Evolutionary conservation across 2,329 filamentous ascomycete genomes (phyloP).

Genomic region (Aspergillus floridensis): DNA sequence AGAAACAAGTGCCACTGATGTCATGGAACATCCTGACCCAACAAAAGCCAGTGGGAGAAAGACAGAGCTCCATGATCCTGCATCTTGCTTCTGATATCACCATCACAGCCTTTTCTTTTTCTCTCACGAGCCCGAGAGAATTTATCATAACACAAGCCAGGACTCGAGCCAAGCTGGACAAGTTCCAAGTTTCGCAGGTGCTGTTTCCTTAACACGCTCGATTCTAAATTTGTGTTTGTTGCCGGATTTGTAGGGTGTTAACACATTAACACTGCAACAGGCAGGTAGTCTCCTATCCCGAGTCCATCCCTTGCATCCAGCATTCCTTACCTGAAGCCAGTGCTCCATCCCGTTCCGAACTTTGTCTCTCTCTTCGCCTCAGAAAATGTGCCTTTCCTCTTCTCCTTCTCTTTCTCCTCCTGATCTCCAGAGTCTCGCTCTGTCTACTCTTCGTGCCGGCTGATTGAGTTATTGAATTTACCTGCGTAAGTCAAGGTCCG

Average conservation of each 20-base stretch:
- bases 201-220: neutral
- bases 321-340: neutral
- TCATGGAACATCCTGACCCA: neutral
- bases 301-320: neutral
- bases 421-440: neutral
- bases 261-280: neutral
- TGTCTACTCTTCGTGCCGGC: neutral
- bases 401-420: neutral
- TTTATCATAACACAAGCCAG: neutral
- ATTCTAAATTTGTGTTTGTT: neutral
- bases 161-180: too few relatives aligned
- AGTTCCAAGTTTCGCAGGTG: neutral
- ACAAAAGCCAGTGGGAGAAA: neutral
- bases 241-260: neutral
- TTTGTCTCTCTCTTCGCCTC: neutral
- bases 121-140: too few relatives aligned
- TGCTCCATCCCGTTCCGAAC: neutral
- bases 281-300: neutral
- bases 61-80: neutral
- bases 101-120: too few relatives aligned
- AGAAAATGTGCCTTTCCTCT: neutral
- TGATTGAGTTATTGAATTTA: neutral
- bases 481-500: neutral
- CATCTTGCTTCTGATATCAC: too few relatives aligned
- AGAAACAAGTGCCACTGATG: neutral